A percentile compares a stretch with the other conserved stretches of the same genome.
Evolutionary conservation across 2,329 filamentous ascomycete genomes (phyloP).

Genomic region (Venturia oleaginea): DNA sequence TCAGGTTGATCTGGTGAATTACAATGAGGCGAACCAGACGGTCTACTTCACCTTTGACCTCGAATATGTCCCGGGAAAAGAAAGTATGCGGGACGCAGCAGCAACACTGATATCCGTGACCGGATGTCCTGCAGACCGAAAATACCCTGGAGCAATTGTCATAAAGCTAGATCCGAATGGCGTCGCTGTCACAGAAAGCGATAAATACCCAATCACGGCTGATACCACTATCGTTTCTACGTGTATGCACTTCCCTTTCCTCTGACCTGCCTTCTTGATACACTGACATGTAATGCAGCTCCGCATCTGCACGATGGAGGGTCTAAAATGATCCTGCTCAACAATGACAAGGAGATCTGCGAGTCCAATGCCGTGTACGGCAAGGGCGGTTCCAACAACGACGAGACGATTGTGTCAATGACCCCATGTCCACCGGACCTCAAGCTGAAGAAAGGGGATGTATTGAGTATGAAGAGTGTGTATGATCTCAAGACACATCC

Average conservation of each 20-base stretch:
- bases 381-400: not conserved
- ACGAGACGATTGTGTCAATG: not conserved
- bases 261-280: not conserved
- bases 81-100: not conserved
- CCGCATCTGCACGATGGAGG: conserved; percentile 10
- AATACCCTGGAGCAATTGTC: not conserved
- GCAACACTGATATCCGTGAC: conserved; percentile 1
- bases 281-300: not conserved
- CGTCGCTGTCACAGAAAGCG: not conserved
- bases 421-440: not conserved
- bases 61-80: not conserved
- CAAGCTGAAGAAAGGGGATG: conserved; percentile 2
- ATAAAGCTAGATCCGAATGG: not conserved
- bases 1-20: not conserved
- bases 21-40: not conserved
- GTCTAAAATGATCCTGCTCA: not conserved
- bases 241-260: not conserved
- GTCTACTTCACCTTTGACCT: not conserved
- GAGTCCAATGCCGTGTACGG: conserved; percentile 1
- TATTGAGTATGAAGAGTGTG: not conserved
- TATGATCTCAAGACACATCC: conserved; percentile 10
- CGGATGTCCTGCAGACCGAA: not conserved
- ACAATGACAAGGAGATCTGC: conserved; percentile 9
- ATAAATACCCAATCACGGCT: not conserved
- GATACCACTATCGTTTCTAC: not conserved